phyloP scores from a whole-genome alignment of 257 asterid genomes.

The Primulina eburnea region DNA sequence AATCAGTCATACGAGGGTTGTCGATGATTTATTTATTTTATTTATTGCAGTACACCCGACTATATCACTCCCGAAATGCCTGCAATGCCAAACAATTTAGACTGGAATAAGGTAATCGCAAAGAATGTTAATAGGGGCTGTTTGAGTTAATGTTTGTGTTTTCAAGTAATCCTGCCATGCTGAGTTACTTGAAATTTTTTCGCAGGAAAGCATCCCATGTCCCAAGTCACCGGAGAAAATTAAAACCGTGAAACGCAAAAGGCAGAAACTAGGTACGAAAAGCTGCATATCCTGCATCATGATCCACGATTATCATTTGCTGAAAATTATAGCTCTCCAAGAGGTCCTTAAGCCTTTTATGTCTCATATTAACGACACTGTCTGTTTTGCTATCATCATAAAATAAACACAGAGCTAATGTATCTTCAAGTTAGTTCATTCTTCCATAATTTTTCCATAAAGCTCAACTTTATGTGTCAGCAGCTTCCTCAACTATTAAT shows the following conservation, averaged over 20 bases:
- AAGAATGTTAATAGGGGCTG: background rate
- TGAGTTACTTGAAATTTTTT: slow-evolving; percentile 18
- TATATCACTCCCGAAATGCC: slow-evolving; percentile 86
- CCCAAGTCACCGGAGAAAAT: slow-evolving; percentile 82
- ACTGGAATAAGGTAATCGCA: slow-evolving; percentile 42
- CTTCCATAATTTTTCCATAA: background rate
- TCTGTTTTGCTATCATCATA: background rate
- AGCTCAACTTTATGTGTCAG: background rate
- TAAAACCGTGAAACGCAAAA: slow-evolving; percentile 52
- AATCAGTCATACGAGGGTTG: background rate
- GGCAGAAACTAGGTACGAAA: slow-evolving; percentile 59
- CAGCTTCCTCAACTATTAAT: background rate
- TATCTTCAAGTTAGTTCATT: too few relatives aligned
- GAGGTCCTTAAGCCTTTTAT: background rate
- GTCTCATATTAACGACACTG: background rate
- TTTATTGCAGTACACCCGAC: slow-evolving; percentile 70
- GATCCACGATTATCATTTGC: background rate
- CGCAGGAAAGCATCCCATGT: slow-evolving; percentile 62
- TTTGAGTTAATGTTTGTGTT: background rate
- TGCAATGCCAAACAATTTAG: slow-evolving; percentile 33
- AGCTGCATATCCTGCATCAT: background rate
- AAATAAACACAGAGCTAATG: too few relatives aligned
- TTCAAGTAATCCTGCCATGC: slow-evolving; percentile 15
- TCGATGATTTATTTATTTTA: slow-evolving; percentile 1
- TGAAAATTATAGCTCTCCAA: background rate